phyloP scores from a whole-genome alignment of 345 rosid species.

The Fremontodendron californicum region DNA sequence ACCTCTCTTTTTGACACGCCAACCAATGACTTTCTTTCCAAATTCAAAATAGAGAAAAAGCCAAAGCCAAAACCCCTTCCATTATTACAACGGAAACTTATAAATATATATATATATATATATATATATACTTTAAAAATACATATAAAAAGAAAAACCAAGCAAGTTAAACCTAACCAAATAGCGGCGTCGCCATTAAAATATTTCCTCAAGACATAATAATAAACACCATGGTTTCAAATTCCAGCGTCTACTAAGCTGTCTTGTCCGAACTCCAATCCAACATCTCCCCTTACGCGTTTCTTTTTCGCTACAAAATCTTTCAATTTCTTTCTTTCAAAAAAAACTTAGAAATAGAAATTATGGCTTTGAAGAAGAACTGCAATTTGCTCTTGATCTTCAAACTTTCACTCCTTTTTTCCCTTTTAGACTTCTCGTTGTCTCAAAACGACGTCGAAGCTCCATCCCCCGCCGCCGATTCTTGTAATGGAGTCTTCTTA shows the following conservation, averaged over 20 bases:
- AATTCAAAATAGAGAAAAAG: conserved; percentile 4
- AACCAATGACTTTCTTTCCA: neutral
- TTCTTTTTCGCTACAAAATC: neutral
- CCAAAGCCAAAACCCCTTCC: neutral
- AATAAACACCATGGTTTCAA: neutral
- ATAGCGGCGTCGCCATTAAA: neutral
- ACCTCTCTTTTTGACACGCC: neutral
- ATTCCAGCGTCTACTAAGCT: conserved; percentile 7
- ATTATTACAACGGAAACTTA: neutral
- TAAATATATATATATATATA: too few relatives aligned
- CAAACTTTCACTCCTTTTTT: conserved; percentile 3
- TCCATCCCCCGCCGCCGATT: conserved; percentile 43
- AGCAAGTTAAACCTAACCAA: neutral
- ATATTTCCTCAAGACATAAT: neutral
- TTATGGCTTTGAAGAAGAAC: conserved; percentile 37
- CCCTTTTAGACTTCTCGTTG: conserved; percentile 27
- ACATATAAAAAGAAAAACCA: neutral
- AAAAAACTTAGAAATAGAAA: neutral
- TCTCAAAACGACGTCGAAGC: conserved; percentile 45
- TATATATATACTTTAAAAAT: neutral
- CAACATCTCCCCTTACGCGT: conserved; percentile 1
- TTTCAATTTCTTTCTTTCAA: neutral
- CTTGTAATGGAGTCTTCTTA: conserved; percentile 71
- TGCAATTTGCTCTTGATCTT: conserved; percentile 6
- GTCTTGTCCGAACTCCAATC: neutral